Percentiles rank a stretch among this genome's conserved stretches.
phyloP scores from a whole-genome alignment of 306 rosid genomes.

The Astragalus membranaceus region DNA sequence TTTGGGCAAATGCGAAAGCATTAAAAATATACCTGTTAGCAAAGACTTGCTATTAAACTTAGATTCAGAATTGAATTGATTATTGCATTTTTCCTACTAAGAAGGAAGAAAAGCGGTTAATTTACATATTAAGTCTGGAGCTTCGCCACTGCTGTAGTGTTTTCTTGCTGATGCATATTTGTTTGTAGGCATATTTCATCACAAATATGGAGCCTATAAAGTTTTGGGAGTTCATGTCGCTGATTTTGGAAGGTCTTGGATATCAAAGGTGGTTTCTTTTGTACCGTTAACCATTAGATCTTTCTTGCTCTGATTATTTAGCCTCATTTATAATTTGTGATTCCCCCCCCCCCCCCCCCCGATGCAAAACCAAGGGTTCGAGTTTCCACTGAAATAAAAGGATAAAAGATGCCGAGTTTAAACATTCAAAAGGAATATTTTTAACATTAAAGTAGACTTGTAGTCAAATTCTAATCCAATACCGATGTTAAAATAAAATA shows the following conservation, averaged over 20 bases:
- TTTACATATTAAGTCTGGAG: conserved; percentile 8
- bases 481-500: neutral
- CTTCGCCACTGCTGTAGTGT: neutral
- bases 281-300: neutral
- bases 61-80: neutral
- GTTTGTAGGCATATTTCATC: conserved; percentile 89
- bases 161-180: conserved; percentile 17
- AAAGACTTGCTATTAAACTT: neutral
- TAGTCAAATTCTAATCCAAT: neutral
- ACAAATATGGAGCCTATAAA: conserved; percentile 87
- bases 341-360: too few relatives aligned
- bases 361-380: neutral
- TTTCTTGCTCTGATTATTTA: conserved; percentile 3
- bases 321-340: neutral
- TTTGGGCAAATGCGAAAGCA: neutral
- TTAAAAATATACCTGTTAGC: conserved; percentile 2
- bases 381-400: neutral
- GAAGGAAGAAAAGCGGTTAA: neutral
- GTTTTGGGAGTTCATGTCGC: conserved; percentile 91
- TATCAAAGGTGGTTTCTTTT: conserved; percentile 58
- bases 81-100: neutral
- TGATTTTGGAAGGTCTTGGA: conserved; percentile 83
- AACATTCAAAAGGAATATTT: neutral
- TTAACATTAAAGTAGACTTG: neutral
- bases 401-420: neutral